Evolutionary conservation across 495 filamentous ascomycete genomes (phyloP), one percentile per base, ranked within the genome.

Genomic region (Pyronema omphalodes): DNA sequence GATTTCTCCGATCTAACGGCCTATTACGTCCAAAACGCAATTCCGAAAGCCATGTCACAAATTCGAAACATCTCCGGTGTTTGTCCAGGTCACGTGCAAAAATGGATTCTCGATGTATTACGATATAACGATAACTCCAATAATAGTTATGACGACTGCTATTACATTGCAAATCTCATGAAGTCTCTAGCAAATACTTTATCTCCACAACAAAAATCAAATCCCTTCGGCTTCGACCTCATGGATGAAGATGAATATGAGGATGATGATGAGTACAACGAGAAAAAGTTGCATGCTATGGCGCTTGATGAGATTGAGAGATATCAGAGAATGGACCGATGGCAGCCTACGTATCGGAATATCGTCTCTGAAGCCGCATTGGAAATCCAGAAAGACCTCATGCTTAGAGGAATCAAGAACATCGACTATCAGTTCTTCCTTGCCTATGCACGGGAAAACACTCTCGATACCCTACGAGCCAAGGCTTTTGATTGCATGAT

Each of bases 121-220:
- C 81, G 82, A 45, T 87, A 86, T 69, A 99, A 96, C 58, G 86
- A 96, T 66, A 96, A 99, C 63, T 78, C 80, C 0, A 81, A 82
- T 55, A 96, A 96, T 60, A 73, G 75, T 60, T 89, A 75, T 60
- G 93, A 86, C 11, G 93, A 99, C 59, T 78, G 83, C 54, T 81
- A 82, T 61, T 96, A 94, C 59, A 77, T 96, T 54, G 78, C 86
- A 4, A 80, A 71, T 36, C 74, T 99, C 11, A 85, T 96, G 72
- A 73, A 71, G 23, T 82, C 86, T 3, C 70, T 99, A 3, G 79
- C 86, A 1, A 77, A 88, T 44, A 83, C 82, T 11, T 71, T 94
- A 12, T 40, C 50, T 18, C 50, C 50, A 3, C 50, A 52, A 18
- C 7, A 11, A 7, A 17, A 15, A 47, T 35, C 11, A 12, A 41